Conservation (phyloP, 306 rosid genomes). For the Lagenaria siceraria region DNA sequence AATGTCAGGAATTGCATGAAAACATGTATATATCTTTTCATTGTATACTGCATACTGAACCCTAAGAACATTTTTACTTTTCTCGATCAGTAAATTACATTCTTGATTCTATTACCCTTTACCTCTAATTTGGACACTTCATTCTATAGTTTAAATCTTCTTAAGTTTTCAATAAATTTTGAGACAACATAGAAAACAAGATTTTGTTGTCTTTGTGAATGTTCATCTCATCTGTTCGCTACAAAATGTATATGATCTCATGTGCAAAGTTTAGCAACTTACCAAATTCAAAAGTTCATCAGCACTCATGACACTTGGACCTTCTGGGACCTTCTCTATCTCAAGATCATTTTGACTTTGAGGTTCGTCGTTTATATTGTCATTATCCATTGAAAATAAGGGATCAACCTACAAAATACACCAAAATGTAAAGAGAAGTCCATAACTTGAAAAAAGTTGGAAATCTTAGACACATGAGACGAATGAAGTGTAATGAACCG, state of each 20-base stretch:
- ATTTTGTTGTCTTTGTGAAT: neutral
- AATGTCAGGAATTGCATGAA: neutral
- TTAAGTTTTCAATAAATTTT: neutral
- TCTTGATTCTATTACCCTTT: neutral
- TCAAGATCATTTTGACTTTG: conserved; percentile 26
- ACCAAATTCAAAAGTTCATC: conserved; percentile 64
- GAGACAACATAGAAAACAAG: neutral
- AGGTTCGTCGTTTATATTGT: conserved; percentile 19
- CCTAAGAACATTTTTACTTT: neutral
- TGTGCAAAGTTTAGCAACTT: conserved; percentile 16
- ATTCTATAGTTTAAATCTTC: neutral
- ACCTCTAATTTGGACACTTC: neutral
- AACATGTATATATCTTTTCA: neutral
- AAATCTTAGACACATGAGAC: neutral
- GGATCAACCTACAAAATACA: conserved; percentile 41
- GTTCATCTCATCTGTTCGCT: neutral
- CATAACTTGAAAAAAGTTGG: neutral
- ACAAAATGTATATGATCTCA: neutral
- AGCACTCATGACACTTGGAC: conserved; percentile 39
- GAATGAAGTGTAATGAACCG: neutral
- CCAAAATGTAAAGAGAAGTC: neutral
- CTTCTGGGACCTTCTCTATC: conserved; percentile 18
- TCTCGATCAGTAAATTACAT: neutral
- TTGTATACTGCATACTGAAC: neutral
- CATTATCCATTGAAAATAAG: conserved; percentile 43